Conservation (phyloP, 1,284 basidiomycete genomes). For the Xanthoconium separans region DNA sequence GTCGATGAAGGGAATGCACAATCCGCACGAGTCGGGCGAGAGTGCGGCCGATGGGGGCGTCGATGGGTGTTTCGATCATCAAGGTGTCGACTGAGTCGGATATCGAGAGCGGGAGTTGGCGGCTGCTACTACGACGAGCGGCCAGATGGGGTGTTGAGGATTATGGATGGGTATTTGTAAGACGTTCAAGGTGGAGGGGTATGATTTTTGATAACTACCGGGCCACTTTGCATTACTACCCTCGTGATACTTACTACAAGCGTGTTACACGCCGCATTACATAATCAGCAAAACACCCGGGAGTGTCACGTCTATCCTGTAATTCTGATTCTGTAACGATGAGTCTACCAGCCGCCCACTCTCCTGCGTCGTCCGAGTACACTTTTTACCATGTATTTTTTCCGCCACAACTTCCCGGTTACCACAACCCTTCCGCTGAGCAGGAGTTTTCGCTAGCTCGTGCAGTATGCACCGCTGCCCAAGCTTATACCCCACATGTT, state of each 20-base stretch:
- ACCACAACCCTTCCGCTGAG: fast-evolving
- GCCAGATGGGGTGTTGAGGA: constrained; percentile 79
- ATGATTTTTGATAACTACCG: constrained; percentile 18
- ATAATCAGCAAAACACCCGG: too few species aligned
- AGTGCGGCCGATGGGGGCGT: constrained; percentile 18
- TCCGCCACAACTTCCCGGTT: too few species aligned
- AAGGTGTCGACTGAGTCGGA: constrained; percentile 64
- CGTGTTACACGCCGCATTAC: too few species aligned
- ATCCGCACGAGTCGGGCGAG: constrained; percentile 27
- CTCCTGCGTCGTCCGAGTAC: too few species aligned
- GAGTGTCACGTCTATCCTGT: too few species aligned
- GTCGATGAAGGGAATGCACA: constrained; percentile 61
- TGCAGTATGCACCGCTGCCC: too few species aligned
- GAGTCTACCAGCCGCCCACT: too few species aligned
- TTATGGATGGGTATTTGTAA: constrained; percentile 84
- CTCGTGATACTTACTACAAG: too few species aligned
- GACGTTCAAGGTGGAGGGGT: constrained; percentile 79
- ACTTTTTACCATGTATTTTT: too few species aligned
- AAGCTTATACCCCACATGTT: too few species aligned
- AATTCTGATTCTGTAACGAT: too few species aligned
- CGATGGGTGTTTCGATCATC: constrained; percentile 75
- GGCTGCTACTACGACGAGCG: constrained; percentile 51
- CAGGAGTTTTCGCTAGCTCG: too few species aligned
- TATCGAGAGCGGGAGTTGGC: constrained; percentile 36
- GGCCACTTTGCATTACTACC: fast-evolving